Percentiles rank a stretch among this genome's conserved stretches.
phyloP scores from a whole-genome alignment of 257 asterid species.

The Jacaranda copaia region DNA sequence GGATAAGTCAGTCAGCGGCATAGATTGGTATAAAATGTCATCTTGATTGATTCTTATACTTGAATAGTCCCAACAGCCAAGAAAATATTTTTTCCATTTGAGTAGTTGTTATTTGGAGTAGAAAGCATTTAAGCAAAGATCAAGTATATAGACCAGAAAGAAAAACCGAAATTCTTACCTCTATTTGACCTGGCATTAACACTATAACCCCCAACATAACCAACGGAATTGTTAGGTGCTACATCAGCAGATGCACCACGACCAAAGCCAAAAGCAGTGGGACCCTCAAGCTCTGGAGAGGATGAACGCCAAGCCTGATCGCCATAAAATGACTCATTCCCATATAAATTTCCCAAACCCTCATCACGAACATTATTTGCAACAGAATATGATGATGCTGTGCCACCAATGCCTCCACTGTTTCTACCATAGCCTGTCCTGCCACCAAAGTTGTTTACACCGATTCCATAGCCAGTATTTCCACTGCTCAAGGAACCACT shows the following conservation, averaged over 20 bases:
- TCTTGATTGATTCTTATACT: neutral
- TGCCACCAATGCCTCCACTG: slow-evolving; percentile 45
- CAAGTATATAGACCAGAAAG: neutral
- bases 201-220: slow-evolving; percentile 70
- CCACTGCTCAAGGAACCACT: slow-evolving; percentile 47
- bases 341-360: slow-evolving; percentile 57
- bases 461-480: slow-evolving; percentile 47
- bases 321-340: slow-evolving; percentile 50
- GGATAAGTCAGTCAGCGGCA: neutral
- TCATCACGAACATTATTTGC: slow-evolving; percentile 49
- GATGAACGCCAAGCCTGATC: slow-evolving; percentile 63
- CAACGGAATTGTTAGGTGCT: slow-evolving; percentile 57
- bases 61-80: neutral
- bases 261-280: slow-evolving; percentile 58
- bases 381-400: slow-evolving; percentile 49
- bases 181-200: slow-evolving; percentile 70
- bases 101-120: neutral
- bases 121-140: neutral
- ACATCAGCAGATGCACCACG: slow-evolving; percentile 56
- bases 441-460: slow-evolving; percentile 47
- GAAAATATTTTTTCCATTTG: neutral
- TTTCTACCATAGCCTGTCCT: slow-evolving; percentile 56
- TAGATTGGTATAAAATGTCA: neutral
- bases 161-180: slow-evolving; percentile 50
- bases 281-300: slow-evolving; percentile 55